These are phyloP conservation scores for Fabrea salina DNA, from an alignment of 169 alveolate genomes.

Conservation along the genomic window DNA sequence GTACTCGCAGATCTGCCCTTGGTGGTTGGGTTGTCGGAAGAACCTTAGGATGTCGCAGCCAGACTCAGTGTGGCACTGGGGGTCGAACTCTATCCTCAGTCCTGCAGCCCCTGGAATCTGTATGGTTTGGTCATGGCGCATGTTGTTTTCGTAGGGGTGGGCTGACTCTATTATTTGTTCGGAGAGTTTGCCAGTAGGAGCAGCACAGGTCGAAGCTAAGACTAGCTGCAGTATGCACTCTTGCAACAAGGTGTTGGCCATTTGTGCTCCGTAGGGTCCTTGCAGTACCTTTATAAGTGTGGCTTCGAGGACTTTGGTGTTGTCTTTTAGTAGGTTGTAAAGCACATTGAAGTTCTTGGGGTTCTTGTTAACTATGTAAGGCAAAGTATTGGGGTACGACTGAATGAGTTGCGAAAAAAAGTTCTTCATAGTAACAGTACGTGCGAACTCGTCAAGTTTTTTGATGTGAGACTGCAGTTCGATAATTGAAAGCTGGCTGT, in stretches of 20 bases:
- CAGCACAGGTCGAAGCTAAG: conserved; percentile 23
- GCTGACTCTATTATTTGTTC: conserved; percentile 30
- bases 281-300: conserved; percentile 5
- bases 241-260: conserved; percentile 2
- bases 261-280: background rate
- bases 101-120: conserved; percentile 34
- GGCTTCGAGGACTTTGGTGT: background rate
- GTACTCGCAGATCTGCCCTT: conserved; percentile 21
- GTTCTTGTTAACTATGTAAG: conserved; percentile 3
- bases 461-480: conserved; percentile 13
- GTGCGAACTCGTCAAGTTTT: conserved; percentile 6
- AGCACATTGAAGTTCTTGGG: conserved; percentile 13
- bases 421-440: background rate
- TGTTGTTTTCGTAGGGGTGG: conserved; percentile 36
- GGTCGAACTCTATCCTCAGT: conserved; percentile 26
- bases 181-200: conserved; percentile 3
- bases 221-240: conserved; percentile 17
- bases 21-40: conserved; percentile 5
- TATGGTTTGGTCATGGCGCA: conserved; percentile 32
- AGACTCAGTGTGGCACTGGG: conserved; percentile 29
- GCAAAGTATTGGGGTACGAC: background rate
- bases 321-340: background rate
- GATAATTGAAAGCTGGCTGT: conserved; percentile 14
- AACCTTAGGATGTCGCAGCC: conserved; percentile 30
- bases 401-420: conserved; percentile 17